Evolutionary conservation across 2,329 filamentous ascomycete species (phyloP).

Genomic region (Metarhizium album): DNA sequence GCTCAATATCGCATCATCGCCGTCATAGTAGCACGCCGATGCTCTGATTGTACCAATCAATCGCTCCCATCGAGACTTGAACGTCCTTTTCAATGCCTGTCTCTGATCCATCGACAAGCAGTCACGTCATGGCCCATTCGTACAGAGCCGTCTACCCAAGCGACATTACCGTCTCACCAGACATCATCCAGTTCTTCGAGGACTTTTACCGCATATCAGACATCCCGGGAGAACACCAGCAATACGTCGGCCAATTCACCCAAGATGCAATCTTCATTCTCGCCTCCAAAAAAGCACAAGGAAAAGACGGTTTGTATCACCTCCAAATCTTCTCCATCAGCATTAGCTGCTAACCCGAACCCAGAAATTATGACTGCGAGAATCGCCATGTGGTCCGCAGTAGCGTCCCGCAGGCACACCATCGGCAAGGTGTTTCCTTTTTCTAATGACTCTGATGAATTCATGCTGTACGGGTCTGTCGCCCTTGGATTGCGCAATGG

Average conservation of each 20-base stretch:
- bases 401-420: slow-evolving; percentile 18
- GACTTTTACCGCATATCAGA: slow-evolving; percentile 22
- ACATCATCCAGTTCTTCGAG: slow-evolving; percentile 17
- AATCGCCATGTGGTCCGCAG: slow-evolving; percentile 20
- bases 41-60: too few relatives aligned
- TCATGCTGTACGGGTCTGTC: slow-evolving; percentile 23
- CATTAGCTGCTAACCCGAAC: neutral
- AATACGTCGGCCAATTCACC: slow-evolving; percentile 18
- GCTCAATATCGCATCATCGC: too few relatives aligned
- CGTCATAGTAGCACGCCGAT: too few relatives aligned
- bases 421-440: slow-evolving; percentile 21
- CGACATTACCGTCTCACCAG: slow-evolving; percentile 11
- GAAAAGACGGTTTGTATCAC: slow-evolving; percentile 14
- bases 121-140: slow-evolving; percentile 5
- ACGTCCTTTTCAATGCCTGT: neutral
- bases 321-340: neutral
- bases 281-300: slow-evolving; percentile 15
- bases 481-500: slow-evolving; percentile 17
- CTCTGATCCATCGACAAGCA: neutral
- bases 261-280: slow-evolving; percentile 20
- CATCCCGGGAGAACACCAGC: slow-evolving; percentile 16
- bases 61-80: too few relatives aligned
- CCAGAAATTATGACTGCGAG: slow-evolving; percentile 19
- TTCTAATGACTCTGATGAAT: slow-evolving; percentile 14
- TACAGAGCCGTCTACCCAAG: slow-evolving; percentile 12